Conservation (phyloP, 2,329 filamentous ascomycete genomes). For the Pseudogymnoascus sp. region DNA sequence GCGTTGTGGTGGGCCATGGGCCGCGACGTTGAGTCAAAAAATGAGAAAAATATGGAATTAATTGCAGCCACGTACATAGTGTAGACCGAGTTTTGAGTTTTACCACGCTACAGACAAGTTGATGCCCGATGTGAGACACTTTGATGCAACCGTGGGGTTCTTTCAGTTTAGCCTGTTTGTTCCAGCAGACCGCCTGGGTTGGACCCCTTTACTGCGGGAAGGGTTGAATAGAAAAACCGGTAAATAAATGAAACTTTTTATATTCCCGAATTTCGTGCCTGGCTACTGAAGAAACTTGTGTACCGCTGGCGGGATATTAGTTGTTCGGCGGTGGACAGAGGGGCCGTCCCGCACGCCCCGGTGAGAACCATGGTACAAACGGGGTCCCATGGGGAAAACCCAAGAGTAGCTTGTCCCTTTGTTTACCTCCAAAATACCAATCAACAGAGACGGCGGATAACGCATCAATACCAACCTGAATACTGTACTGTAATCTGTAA, state of each 20-base stretch:
- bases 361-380: conserved; percentile 4
- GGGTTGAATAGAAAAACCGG: not conserved
- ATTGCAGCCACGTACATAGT: conserved; percentile 2
- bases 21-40: conserved; percentile 4
- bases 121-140: conserved; percentile 6
- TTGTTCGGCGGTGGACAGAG: not conserved
- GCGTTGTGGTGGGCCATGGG: not conserved
- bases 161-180: conserved; percentile 1
- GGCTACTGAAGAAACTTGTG: not conserved
- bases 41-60: conserved; percentile 10
- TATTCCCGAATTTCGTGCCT: not conserved
- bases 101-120: conserved; percentile 5
- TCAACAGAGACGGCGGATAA: not conserved
- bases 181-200: not conserved
- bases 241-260: conserved; percentile 1
- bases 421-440: not conserved
- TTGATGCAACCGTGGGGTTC: not conserved
- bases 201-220: conserved; percentile 2
- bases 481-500: not conserved
- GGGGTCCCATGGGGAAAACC: not conserved
- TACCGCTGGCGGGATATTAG: not conserved
- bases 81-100: not conserved
- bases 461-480: not conserved
- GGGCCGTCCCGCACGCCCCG: not conserved
- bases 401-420: not conserved